Evolutionary conservation across 257 asterid species (phyloP).

Genomic region (Perilla frutescens): DNA sequence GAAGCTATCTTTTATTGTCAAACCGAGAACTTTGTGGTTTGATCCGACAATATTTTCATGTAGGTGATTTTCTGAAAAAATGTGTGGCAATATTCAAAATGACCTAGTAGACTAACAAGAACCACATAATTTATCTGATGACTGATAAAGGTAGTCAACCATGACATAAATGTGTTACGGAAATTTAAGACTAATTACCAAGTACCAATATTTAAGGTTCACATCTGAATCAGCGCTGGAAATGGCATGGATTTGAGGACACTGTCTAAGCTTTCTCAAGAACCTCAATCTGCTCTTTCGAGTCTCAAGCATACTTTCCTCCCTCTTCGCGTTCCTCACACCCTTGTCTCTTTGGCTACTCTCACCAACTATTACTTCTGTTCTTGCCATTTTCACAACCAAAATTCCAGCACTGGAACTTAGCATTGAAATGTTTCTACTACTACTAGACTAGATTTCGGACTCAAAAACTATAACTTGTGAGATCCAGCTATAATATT

Average conservation of each 20-base stretch:
- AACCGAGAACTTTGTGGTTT: background rate
- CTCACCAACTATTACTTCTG: slow-evolving; percentile 28
- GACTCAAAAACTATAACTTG: slow-evolving; percentile 18
- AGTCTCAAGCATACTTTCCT: slow-evolving; percentile 45
- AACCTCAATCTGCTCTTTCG: slow-evolving; percentile 49
- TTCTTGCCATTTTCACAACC: slow-evolving; percentile 31
- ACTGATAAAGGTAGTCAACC: slow-evolving; percentile 26
- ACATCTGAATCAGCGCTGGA: slow-evolving; percentile 34
- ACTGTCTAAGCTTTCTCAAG: slow-evolving; percentile 50
- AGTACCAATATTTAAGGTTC: slow-evolving; percentile 21
- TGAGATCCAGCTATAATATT: slow-evolving; percentile 18
- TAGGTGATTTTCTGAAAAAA: slow-evolving; percentile 12
- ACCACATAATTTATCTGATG: slow-evolving; percentile 11
- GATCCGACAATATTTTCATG: background rate
- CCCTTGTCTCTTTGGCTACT: slow-evolving; percentile 29
- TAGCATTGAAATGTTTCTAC: slow-evolving; percentile 24
- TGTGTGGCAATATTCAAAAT: background rate
- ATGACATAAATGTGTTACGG: slow-evolving; percentile 16
- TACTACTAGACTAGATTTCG: slow-evolving; percentile 28
- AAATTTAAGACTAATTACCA: slow-evolving; percentile 28
- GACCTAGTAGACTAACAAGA: slow-evolving; percentile 21
- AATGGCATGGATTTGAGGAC: slow-evolving; percentile 45
- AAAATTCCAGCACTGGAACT: slow-evolving; percentile 26
- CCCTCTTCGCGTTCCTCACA: slow-evolving; percentile 36
- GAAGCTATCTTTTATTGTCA: background rate